Evolutionary conservation across 306 rosid genomes (phyloP).

Genomic region (Corylus heterophylla): DNA sequence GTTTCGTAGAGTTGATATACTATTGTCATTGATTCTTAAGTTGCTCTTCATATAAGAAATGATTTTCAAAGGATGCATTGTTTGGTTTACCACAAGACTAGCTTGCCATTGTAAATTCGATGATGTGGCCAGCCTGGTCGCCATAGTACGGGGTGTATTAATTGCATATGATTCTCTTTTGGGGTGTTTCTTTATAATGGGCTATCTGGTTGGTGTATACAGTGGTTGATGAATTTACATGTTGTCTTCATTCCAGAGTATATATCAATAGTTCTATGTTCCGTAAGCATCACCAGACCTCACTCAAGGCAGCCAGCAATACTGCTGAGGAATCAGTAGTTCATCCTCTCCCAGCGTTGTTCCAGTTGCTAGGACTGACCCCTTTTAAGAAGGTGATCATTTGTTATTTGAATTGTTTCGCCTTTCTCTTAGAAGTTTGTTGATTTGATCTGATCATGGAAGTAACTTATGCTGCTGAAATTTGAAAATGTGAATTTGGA

Average conservation of each 20-base stretch:
- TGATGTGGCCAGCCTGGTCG: neutral
- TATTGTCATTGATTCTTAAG: neutral
- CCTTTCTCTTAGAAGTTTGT: neutral
- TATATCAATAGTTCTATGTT: slow-evolving; percentile 72
- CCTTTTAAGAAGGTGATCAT: slow-evolving; percentile 74
- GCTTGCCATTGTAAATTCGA: neutral
- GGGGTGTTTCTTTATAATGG: slow-evolving; percentile 1
- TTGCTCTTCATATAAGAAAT: neutral
- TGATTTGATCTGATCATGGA: neutral
- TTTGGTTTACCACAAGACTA: neutral
- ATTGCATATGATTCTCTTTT: neutral
- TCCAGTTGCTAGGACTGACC: slow-evolving; percentile 71
- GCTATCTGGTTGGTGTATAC: neutral
- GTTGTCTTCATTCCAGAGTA: slow-evolving; percentile 48
- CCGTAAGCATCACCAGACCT: slow-evolving; percentile 60
- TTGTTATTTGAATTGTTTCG: slow-evolving; percentile 1
- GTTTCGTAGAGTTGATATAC: neutral
- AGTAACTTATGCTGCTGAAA: slow-evolving; percentile 1
- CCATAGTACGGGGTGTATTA: neutral
- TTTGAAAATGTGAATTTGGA: neutral
- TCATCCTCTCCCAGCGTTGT: slow-evolving; percentile 84
- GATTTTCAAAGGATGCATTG: neutral
- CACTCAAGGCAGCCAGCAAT: slow-evolving; percentile 67
- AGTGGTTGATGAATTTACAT: slow-evolving; percentile 20
- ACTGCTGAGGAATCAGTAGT: slow-evolving; percentile 69